These are phyloP conservation scores for Arabidopsis arenosa DNA, from an alignment of 345 rosid genomes.

Conservation along the genomic window DNA sequence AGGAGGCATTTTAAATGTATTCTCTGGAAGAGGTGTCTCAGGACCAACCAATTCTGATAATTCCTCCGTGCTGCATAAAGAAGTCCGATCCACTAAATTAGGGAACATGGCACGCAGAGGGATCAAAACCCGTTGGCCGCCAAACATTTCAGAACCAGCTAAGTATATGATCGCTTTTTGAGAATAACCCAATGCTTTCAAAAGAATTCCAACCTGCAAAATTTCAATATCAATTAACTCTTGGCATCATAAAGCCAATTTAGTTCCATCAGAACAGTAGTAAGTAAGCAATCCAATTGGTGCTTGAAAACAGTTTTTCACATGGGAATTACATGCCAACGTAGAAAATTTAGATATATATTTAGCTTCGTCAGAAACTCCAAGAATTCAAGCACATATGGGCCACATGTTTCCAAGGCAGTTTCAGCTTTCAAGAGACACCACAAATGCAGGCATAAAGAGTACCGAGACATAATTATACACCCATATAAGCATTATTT, in stretches of 20 bases:
- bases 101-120: slow-evolving; percentile 94
- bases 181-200: slow-evolving; percentile 90
- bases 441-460: slow-evolving; percentile 12
- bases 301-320: slow-evolving; percentile 23
- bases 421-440: slow-evolving; percentile 33
- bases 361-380: not conserved
- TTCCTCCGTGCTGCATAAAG: slow-evolving; percentile 76
- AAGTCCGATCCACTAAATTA: slow-evolving; percentile 78
- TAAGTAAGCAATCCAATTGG: slow-evolving; percentile 19
- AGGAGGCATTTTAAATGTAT: slow-evolving; percentile 52
- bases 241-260: slow-evolving; percentile 31
- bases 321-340: not conserved
- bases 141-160: slow-evolving; percentile 94
- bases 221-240: slow-evolving; percentile 23
- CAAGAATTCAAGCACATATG: slow-evolving; percentile 12
- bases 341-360: slow-evolving; percentile 13
- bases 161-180: slow-evolving; percentile 83
- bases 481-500: slow-evolving; percentile 8
- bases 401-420: slow-evolving; percentile 13
- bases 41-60: slow-evolving; percentile 80
- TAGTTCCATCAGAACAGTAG: slow-evolving; percentile 27
- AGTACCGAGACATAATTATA: not conserved
- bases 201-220: slow-evolving; percentile 91
- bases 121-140: slow-evolving; percentile 90
- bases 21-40: slow-evolving; percentile 68